Percentiles rank a stretch among this genome's conserved stretches.
Evolutionary conservation across 345 rosid genomes (phyloP).

Genomic region (Rhodamnia argentea): DNA sequence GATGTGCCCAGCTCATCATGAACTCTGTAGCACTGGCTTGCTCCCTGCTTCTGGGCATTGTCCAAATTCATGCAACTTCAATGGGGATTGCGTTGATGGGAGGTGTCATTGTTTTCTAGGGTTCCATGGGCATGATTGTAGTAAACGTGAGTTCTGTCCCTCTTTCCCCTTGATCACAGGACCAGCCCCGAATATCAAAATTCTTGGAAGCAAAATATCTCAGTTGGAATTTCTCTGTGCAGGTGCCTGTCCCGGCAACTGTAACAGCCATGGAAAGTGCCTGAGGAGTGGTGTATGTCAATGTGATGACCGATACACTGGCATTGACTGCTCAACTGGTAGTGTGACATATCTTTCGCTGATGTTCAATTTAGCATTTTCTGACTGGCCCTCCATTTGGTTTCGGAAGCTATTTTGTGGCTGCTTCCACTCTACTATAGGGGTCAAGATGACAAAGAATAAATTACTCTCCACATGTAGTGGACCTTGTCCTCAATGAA

Average conservation of each 20-base stretch:
- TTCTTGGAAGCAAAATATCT: background rate
- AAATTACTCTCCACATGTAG: background rate
- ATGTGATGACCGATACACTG: constrained; percentile 75
- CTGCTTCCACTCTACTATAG: background rate
- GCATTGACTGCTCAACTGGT: constrained; percentile 97
- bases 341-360: background rate
- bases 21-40: constrained; percentile 55
- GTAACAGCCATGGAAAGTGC: constrained; percentile 79
- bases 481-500: background rate
- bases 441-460: background rate
- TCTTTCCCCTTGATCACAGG: background rate
- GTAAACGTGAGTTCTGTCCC: constrained; percentile 46
- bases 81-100: constrained; percentile 93
- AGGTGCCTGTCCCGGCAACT: constrained; percentile 89
- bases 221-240: background rate
- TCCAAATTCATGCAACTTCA: constrained; percentile 66
- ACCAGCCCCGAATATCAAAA: background rate
- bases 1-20: constrained; percentile 83
- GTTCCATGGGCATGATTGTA: constrained; percentile 82
- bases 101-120: constrained; percentile 85
- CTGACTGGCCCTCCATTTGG: background rate
- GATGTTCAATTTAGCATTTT: background rate
- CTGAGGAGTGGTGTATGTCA: constrained; percentile 59
- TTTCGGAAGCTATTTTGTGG: background rate
- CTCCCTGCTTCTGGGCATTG: constrained; percentile 67